Base-by-base conservation (phyloP, 176 grass and related monocot genomes). In the Thinopyrum elongatum region DNA sequence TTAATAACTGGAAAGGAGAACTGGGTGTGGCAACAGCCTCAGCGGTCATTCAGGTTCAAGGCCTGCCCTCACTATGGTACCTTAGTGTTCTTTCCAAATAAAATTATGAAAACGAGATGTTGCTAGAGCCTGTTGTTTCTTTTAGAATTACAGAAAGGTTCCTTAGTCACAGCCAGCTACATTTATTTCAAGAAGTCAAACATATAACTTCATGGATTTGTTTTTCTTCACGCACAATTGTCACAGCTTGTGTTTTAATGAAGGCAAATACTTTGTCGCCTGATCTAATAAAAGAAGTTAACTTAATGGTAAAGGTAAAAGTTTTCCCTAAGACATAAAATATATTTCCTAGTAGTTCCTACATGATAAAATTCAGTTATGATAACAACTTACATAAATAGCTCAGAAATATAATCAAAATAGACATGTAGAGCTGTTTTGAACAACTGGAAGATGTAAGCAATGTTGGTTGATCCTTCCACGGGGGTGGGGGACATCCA, bases 121-220 rank as follows among this genome's bases (percentile, higher is more conserved):
- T 58, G 55, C 19, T 58, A 58, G 55, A 58, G 19, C 55, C 21
- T 58, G 53, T 22, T 58, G 19, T 21, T 8, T 22, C 2, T 57
- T 58, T 58, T 22, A 8, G 19, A 58, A 21, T 58, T 58, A 58
- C 53, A 58, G 53, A 58, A 58, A 22, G 6, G 53, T 58, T 22
- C 27, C 47, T 46, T n/a, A 25, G 59, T 61, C 59, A 61, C n/a
- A 25, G 59, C 26, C 5, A 46, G 35, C 39, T 47, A 78, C 12
- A 72, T 82, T 28, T 47, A 55, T 88, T 67, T 82, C 36, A 36
- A 41, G 71, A 46, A 53, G 49, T 17, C 0, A 59, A 87, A 79
- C 34, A 66, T 39, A 21, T 44, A 66, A 19, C 49, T 66, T 67
- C 12, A 82, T 46, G 16, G 64, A 53, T 17, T 81, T 23, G 53